Evolutionary conservation across 495 filamentous ascomycete species (phyloP), one percentile per base, ranked within the genome.

Genomic region (Aspergillus sparsus): DNA sequence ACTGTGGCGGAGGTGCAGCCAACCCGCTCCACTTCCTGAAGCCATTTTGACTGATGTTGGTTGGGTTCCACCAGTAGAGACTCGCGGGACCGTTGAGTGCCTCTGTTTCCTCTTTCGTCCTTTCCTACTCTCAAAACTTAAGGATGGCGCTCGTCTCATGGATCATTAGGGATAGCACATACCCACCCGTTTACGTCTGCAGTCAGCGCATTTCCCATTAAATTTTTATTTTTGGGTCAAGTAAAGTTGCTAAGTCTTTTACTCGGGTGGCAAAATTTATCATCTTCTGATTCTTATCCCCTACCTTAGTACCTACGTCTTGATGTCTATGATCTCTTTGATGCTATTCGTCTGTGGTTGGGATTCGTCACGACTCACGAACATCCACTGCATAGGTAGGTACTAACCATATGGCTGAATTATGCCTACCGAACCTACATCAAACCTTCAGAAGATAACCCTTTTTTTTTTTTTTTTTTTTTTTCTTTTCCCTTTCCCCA

Each of bases 1-100:
- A 13, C 44, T 47, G 52, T 41, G 52, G 52, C 52, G 52, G 34
- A 18, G 32, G 5, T 41, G n/a, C 52, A 47, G 44, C 27, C 44
- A 21, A 15, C 44, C 15, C 10, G 16, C 44, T 16, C 44, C 42
- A 46, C 42, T 3, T 3, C 42, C 11, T 16, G n/a, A 13, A 9
- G 10, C 16, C 44, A 18, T 18, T 41, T 41, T 41, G 44, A 21
- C 9, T 47, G 15, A 27, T 27, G 21, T 27, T 27, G 21, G 21
- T 27, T 27, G 21, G 21, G 21, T 27, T 27, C 21, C 21, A 27
- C 21, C 21, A 27, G 21, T 27, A 27, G 21, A 27, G 15, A 21
- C 44, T 18, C 16, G 16, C 44, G 27, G 44, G 15, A 21, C 44
- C 44, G 44, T 47, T 47, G n/a, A 18, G n/a, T 8, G 6, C 21